Evolutionary conservation across 352 stramenopile species (phyloP), one percentile per base, ranked within the genome.

Genomic region (Phytophthora capsici): DNA sequence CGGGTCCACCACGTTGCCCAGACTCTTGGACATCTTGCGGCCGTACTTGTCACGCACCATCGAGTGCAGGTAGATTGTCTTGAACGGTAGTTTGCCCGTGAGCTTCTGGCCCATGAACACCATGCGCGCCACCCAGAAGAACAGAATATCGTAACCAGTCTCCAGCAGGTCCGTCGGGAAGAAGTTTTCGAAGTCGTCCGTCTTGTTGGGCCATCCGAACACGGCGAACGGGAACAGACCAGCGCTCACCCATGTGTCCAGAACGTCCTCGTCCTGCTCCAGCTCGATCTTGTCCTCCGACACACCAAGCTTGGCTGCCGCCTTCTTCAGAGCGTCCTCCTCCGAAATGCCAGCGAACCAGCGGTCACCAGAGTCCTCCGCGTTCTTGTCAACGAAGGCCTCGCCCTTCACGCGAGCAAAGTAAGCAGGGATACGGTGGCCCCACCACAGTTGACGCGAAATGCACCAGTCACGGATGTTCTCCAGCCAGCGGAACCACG

Each of bases 81-180:
- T 87, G 80, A 99, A 99, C 23, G 98, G 98, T 66, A 97, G 86
- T 63, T 98, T 96, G 26, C 91, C 96, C 22, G 95, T 99, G 12
- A 99, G 83, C 72, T 99, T 98, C 55, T 99, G 89, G 52, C 96
- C 95, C 80, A 99, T 91, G 51, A 94, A 96, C 20, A 95, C 84
- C 97, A 99, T 99, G 61, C 97, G 92, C 26, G 97, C 97, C 40
- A 99, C 98, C 98, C 98, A 99, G 78, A 99, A 99, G 81, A 99
- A 99, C 16, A 99, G 71, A 77, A 99, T 99, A 78, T 99, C 98
- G 69, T 98, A 98, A 10, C 98, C 98, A n/a, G 98, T 99, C 74
- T 99, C 98, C 25, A 99, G 77, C 59, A 98, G 78, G 43, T 98
- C 95, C 26, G 93, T 95, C 19, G 98, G 98, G 78, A 99, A 99